Evolutionary conservation across 495 filamentous ascomycete genomes (phyloP).

Genomic region (Podospora anserina): DNA sequence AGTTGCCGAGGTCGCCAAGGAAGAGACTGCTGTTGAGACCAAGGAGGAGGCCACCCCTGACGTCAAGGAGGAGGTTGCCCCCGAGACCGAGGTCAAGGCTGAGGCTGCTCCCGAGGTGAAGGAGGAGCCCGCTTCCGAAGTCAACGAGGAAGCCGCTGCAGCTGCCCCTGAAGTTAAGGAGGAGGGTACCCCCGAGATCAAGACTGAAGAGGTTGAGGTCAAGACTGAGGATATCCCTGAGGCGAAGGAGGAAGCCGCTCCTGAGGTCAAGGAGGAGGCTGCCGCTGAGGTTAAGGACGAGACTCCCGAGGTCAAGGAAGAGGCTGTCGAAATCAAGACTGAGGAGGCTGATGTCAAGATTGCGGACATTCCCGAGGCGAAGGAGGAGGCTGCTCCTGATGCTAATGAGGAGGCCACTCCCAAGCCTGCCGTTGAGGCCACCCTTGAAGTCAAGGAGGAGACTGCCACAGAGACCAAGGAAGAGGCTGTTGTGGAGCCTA

Average conservation of each 20-base stretch:
- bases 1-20: conserved; percentile 6
- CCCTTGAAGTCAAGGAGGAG: not conserved
- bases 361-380: not conserved
- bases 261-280: conserved; percentile 11
- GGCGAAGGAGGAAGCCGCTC: not conserved
- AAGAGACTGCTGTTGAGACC: conserved; percentile 1
- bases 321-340: not conserved
- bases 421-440: not conserved
- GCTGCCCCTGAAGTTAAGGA: conserved; percentile 9
- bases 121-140: not conserved
- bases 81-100: not conserved
- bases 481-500: not conserved
- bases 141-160: not conserved
- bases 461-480: conserved; percentile 3
- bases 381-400: not conserved
- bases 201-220: conserved; percentile 8
- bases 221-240: not conserved
- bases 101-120: not conserved
- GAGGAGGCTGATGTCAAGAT: not conserved
- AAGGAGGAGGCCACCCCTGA: not conserved
- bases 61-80: conserved; percentile 2
- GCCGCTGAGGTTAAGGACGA: conserved; percentile 3
- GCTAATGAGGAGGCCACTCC: not conserved
- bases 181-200: not conserved
- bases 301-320: not conserved